Evolutionary conservation across 176 grass and related monocot genomes (phyloP).

Genomic region (Oryza glaberrima): DNA sequence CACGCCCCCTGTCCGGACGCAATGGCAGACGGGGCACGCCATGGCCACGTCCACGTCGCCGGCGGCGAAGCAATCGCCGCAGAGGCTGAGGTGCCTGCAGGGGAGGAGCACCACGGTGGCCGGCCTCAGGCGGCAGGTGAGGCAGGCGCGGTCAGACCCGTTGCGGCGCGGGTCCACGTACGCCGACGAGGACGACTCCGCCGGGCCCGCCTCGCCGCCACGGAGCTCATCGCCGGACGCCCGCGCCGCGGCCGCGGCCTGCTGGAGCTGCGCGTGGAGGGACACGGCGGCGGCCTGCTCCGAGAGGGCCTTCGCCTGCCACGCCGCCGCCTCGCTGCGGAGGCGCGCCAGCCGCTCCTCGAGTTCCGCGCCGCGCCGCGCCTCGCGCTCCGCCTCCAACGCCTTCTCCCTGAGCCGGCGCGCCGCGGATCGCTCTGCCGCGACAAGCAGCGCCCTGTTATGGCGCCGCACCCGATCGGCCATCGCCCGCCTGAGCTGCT

Average conservation of each 20-base stretch:
- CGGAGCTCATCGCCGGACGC: slow-evolving; percentile 29
- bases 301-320: slow-evolving; percentile 74
- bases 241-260: slow-evolving; percentile 49
- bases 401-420: slow-evolving; percentile 65
- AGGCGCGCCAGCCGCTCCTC: slow-evolving; percentile 65
- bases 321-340: slow-evolving; percentile 69
- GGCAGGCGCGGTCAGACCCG: slow-evolving; percentile 51
- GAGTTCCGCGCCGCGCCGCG: slow-evolving; percentile 56
- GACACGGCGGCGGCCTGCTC: slow-evolving; percentile 60
- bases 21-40: slow-evolving; percentile 81
- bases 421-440: slow-evolving; percentile 45
- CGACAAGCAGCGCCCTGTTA: slow-evolving; percentile 52
- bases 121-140: slow-evolving; percentile 44
- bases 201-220: slow-evolving; percentile 28
- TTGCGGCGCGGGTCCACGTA: slow-evolving; percentile 62
- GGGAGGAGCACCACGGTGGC: slow-evolving; percentile 79
- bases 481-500: slow-evolving; percentile 64
- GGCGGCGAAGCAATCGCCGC: slow-evolving; percentile 65
- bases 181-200: slow-evolving; percentile 56
- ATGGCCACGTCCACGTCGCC: slow-evolving; percentile 36
- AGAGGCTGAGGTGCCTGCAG: slow-evolving; percentile 78
- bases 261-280: slow-evolving; percentile 88
- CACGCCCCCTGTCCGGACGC: slow-evolving; percentile 75
- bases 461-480: slow-evolving; percentile 66
- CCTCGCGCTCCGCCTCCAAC: slow-evolving; percentile 54